phyloP scores from a whole-genome alignment of 2,329 filamentous ascomycete genomes.

The Myriosclerotinia curreyana region DNA sequence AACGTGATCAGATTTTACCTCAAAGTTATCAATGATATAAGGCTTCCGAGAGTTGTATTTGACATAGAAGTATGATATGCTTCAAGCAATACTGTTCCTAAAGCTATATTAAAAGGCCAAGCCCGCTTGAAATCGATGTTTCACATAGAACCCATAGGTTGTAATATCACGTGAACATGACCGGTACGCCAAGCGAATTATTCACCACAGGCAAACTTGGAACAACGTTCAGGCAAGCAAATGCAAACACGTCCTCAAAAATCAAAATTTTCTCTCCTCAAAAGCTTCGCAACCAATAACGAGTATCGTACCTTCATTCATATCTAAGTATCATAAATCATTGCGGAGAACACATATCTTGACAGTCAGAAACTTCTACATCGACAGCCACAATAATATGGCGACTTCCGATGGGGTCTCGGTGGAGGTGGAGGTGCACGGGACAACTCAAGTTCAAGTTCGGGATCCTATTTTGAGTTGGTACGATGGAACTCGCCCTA shows the following conservation, averaged over 20 bases:
- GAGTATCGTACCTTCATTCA: neutral
- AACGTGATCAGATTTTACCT: neutral
- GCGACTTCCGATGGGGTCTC: constrained; percentile 17
- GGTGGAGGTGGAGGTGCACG: constrained; percentile 17
- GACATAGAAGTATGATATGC: neutral
- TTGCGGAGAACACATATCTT: constrained; percentile 1
- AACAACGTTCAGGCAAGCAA: constrained; percentile 5
- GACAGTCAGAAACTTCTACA: constrained; percentile 3
- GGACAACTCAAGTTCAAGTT: constrained; percentile 12
- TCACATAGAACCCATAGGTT: too few relatives aligned
- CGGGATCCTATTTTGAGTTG: constrained; percentile 36
- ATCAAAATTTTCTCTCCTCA: constrained; percentile 9
- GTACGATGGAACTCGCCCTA: constrained; percentile 45
- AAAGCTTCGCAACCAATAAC: constrained; percentile 1
- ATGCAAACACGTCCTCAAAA: constrained; percentile 13
- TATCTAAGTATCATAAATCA: constrained; percentile 9
- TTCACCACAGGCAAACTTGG: neutral
- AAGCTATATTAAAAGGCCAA: neutral
- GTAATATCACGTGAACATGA: neutral
- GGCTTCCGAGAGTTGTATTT: neutral
- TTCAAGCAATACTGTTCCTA: too few relatives aligned
- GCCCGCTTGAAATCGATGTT: neutral
- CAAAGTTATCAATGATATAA: neutral
- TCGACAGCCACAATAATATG: constrained; percentile 17
- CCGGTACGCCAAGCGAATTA: constrained; percentile 9